phyloP scores from a whole-genome alignment of 805 yeast species.

The Wickerhamomyces sydowiorum region DNA sequence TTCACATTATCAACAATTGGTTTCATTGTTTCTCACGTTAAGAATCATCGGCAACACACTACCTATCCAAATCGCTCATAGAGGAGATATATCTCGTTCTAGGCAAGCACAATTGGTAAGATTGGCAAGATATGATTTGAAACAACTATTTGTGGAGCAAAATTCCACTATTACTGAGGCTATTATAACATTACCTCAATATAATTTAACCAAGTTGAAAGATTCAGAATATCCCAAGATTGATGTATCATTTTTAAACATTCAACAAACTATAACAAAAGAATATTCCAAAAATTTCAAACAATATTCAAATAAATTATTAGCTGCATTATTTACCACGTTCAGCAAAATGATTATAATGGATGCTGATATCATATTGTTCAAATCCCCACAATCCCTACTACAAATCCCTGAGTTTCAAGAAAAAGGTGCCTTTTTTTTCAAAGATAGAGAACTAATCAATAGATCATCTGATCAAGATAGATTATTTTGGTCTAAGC shows the following conservation, averaged over 20 bases:
- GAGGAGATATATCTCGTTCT: conserved; percentile 16
- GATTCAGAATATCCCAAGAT: conserved; percentile 10
- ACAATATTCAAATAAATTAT: conserved; percentile 37
- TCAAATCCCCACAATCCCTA: conserved; percentile 29
- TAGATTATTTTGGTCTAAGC: not conserved
- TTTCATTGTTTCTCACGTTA: conserved; percentile 19
- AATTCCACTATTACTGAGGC: not conserved
- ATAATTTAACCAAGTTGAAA: not conserved
- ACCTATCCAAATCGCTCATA: conserved; percentile 28
- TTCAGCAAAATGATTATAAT: conserved; percentile 44
- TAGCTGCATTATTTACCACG: conserved; percentile 49
- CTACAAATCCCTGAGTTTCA: conserved; percentile 30
- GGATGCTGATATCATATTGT: conserved; percentile 49
- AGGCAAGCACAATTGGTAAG: conserved; percentile 4
- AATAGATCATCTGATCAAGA: conserved; percentile 4
- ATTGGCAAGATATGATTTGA: conserved; percentile 7
- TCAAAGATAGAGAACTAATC: conserved; percentile 31
- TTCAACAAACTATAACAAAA: conserved; percentile 3
- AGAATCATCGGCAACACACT: conserved; percentile 22
- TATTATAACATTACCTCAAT: not conserved
- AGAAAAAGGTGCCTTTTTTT: conserved; percentile 35
- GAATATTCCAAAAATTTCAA: conserved; percentile 18
- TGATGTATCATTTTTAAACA: conserved; percentile 24
- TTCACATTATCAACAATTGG: conserved; percentile 13
- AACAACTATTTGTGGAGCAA: not conserved